phyloP scores from a whole-genome alignment of 2,329 filamentous ascomycete genomes.

The Kalaharituber pfeilii region DNA sequence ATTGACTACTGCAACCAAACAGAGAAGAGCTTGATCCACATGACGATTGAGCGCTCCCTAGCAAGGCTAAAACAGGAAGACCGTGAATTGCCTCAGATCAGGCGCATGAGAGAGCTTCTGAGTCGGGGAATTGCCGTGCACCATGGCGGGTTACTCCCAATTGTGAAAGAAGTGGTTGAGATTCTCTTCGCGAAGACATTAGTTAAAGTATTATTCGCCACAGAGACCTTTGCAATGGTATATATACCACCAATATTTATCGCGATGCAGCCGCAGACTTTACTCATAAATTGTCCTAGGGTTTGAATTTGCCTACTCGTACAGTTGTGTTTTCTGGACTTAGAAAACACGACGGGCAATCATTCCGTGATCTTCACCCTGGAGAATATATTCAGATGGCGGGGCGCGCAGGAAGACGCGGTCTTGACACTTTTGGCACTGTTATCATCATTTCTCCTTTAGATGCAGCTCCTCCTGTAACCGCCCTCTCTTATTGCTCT shows the following conservation, averaged over 20 bases:
- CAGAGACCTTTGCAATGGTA: slow-evolving; percentile 89
- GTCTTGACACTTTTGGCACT: slow-evolving; percentile 77
- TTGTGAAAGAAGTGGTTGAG: slow-evolving; percentile 95
- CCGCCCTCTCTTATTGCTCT: background rate
- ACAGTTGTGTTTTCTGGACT: slow-evolving; percentile 97
- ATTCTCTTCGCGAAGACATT: slow-evolving; percentile 88
- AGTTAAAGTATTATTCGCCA: slow-evolving; percentile 93
- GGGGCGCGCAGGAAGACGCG: slow-evolving; percentile 78
- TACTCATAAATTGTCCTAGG: slow-evolving; percentile 28
- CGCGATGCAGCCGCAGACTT: no score
- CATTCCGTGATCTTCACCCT: slow-evolving; percentile 75
- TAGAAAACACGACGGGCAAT: slow-evolving; percentile 85
- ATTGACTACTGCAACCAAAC: slow-evolving; percentile 84
- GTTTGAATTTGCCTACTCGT: slow-evolving; percentile 81
- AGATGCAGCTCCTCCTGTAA: slow-evolving; percentile 75
- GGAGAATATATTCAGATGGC: slow-evolving; percentile 99
- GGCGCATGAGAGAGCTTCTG: slow-evolving; percentile 68
- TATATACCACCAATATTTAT: no score
- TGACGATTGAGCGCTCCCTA: slow-evolving; percentile 91
- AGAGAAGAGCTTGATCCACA: slow-evolving; percentile 93
- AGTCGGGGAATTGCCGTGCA: slow-evolving; percentile 86
- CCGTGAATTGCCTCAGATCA: slow-evolving; percentile 74
- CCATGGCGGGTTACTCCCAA: slow-evolving; percentile 82
- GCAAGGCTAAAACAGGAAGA: slow-evolving; percentile 84
- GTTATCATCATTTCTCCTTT: slow-evolving; percentile 78